phyloP scores from a whole-genome alignment of 257 asterid species.

The Ballota nigra region DNA sequence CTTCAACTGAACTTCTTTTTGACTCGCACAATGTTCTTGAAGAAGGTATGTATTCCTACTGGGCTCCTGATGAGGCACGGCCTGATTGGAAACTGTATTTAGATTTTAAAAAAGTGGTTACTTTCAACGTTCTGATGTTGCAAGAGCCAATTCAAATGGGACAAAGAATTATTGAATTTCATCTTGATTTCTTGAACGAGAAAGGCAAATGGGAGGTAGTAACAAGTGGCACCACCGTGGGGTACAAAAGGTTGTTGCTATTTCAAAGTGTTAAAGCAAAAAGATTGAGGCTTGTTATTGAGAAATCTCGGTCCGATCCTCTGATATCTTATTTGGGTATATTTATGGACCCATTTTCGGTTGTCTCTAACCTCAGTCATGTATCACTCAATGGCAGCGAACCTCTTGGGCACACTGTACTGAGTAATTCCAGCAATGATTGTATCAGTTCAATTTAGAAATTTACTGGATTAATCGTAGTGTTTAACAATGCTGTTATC shows the following conservation, averaged over 20 bases:
- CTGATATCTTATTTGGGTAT: slow-evolving; percentile 66
- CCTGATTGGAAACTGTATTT: slow-evolving; percentile 50
- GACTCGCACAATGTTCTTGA: slow-evolving; percentile 50
- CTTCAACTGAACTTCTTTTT: slow-evolving; percentile 32
- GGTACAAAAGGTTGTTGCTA: slow-evolving; percentile 69
- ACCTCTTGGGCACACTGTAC: slow-evolving; percentile 25
- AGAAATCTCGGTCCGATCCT: slow-evolving; percentile 56
- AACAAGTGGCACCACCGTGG: slow-evolving; percentile 74
- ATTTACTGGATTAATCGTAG: not conserved
- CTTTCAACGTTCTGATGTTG: slow-evolving; percentile 69
- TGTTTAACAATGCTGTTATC: not conserved
- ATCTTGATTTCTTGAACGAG: slow-evolving; percentile 47
- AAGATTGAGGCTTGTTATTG: slow-evolving; percentile 56
- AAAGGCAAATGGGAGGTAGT: slow-evolving; percentile 56
- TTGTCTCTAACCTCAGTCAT: slow-evolving; percentile 21
- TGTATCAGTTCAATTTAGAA: slow-evolving; percentile 16
- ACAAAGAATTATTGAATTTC: slow-evolving; percentile 70
- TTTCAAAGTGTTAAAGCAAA: slow-evolving; percentile 46
- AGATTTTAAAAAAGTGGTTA: slow-evolving; percentile 37
- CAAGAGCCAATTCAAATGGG: slow-evolving; percentile 99
- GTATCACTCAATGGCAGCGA: slow-evolving; percentile 29
- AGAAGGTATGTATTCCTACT: slow-evolving; percentile 62
- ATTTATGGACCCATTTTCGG: slow-evolving; percentile 60
- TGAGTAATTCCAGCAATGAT: slow-evolving; percentile 21
- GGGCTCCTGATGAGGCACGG: slow-evolving; percentile 64